Base-by-base conservation (phyloP, 2,329 filamentous ascomycete genomes). In the Dryadomyces quercus-mongolicae region DNA sequence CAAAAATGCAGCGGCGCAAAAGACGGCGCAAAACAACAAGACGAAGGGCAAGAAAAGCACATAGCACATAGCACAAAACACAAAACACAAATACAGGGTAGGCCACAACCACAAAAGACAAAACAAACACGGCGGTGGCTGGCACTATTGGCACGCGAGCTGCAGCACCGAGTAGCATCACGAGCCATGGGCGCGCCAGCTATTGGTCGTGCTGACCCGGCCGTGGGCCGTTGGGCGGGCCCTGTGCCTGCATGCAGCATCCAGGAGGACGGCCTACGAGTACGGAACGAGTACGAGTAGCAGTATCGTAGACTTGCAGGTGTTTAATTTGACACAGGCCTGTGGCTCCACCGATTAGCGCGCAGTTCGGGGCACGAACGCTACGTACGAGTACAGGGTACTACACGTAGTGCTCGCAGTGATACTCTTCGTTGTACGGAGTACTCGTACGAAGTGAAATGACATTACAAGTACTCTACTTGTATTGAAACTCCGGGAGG, bases 101-200 rank as follows among this genome's bases (percentile, higher is more conserved):
- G n/a, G n/a, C n/a, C 25, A 31, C 4, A 31, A 31, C 4, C 25
- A 31, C 25, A 31, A 31, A 31, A 31, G 8, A 4, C 25, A 31
- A 31, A 31, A 40, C 36, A 13, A 40, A 5, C 7, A 4, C 10
- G 15, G 36, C 36, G 15, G 36, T 18, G 42, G 42, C 42, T 18
- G 42, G 42, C 13, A n/a, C 16, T 49, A 21, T 49, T 57, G 52
- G 49, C 48, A 54, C 49, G 54, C 52, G 42, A 52, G 51, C 18
- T 18, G 51, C 52, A 49, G 49, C 43, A 47, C 22, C 22, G 50
- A 55, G 55, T 57, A 53, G 55, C 53, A 55, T 57, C 55, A 46
- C 47, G 45, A 50, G 21, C 34, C 46, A 51, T 10, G 36, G 40
- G 43, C 50, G 44, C 36, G 38, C 36, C 31, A n/a, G 25, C 56